A percentile compares a stretch with the other conserved stretches of the same genome.
These are phyloP conservation scores for Sordariomycetes sp. DNA, from an alignment of 2,329 filamentous ascomycete genomes.

Conservation along the genomic window DNA sequence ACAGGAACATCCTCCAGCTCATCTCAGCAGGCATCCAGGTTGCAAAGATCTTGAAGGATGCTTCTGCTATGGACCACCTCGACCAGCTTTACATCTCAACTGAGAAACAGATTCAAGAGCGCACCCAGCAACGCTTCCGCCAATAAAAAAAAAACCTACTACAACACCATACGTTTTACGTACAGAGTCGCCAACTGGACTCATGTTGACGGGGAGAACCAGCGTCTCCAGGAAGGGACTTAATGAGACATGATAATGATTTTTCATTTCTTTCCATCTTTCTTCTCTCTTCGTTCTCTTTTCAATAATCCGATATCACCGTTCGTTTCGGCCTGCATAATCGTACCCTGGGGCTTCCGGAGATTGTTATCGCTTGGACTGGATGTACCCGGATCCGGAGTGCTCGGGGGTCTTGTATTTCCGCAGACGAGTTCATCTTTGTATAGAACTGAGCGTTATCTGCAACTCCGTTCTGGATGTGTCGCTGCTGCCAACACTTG, in stretches of 20 bases:
- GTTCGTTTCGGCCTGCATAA: too few species aligned
- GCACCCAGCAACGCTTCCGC: slow-evolving; percentile 34
- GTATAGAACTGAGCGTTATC: too few species aligned
- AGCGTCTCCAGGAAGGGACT: neutral
- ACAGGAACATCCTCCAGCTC: slow-evolving; percentile 79
- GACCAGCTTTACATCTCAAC: slow-evolving; percentile 76
- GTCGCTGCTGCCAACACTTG: too few species aligned
- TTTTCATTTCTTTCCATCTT: too few species aligned
- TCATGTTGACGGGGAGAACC: neutral
- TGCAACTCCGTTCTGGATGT: too few species aligned
- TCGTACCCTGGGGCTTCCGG: too few species aligned
- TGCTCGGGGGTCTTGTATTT: too few species aligned
- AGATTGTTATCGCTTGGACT: too few species aligned
- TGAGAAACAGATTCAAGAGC: slow-evolving; percentile 68
- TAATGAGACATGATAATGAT: slow-evolving; percentile 4
- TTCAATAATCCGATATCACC: too few species aligned
- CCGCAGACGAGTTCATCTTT: too few species aligned
- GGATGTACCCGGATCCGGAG: too few species aligned
- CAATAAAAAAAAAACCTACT: neutral
- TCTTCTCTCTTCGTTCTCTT: too few species aligned
- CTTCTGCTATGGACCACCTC: slow-evolving; percentile 72
- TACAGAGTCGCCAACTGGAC: neutral
- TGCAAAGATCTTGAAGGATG: slow-evolving; percentile 78
- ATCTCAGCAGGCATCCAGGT: slow-evolving; percentile 84
- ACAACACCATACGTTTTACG: neutral